Conservation (phyloP, 108 stramenopile genomes). For the Fistulifera pelliculosa region DNA sequence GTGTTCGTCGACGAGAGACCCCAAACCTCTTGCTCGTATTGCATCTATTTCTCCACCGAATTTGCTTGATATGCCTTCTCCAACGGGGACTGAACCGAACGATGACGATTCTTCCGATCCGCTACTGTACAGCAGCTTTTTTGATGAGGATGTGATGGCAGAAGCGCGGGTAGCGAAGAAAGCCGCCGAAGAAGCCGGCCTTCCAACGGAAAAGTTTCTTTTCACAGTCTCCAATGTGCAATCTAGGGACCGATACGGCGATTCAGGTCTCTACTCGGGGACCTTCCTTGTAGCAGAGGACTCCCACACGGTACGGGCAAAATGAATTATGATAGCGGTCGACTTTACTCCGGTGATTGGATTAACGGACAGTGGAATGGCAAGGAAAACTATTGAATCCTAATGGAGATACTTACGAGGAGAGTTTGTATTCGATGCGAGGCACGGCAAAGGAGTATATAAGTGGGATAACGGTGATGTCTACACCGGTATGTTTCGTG, state of each 20-base stretch:
- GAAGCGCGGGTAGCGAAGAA: neutral
- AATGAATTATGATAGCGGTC: constrained; percentile 57
- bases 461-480: constrained; percentile 32
- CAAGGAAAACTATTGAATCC: constrained; percentile 23
- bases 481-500: constrained; percentile 29
- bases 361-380: constrained; percentile 46
- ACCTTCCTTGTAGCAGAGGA: constrained; percentile 8
- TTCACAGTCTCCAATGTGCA: constrained; percentile 4
- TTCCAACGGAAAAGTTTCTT: constrained; percentile 2
- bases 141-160: too few relatives aligned
- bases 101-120: too few relatives aligned
- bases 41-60: too few relatives aligned
- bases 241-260: constrained; percentile 35
- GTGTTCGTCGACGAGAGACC: too few relatives aligned
- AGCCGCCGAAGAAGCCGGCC: constrained; percentile 1
- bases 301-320: constrained; percentile 46
- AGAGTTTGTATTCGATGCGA: constrained; percentile 25
- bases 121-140: too few relatives aligned
- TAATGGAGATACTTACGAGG: constrained; percentile 43
- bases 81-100: too few relatives aligned
- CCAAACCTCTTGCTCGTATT: too few relatives aligned
- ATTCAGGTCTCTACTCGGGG: constrained; percentile 32
- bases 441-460: constrained; percentile 36
- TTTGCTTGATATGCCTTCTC: too few relatives aligned
- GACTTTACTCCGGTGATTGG: constrained; percentile 56